Conservation (phyloP, 164 flowering plant species). For the Chimonanthus salicifolius region DNA sequence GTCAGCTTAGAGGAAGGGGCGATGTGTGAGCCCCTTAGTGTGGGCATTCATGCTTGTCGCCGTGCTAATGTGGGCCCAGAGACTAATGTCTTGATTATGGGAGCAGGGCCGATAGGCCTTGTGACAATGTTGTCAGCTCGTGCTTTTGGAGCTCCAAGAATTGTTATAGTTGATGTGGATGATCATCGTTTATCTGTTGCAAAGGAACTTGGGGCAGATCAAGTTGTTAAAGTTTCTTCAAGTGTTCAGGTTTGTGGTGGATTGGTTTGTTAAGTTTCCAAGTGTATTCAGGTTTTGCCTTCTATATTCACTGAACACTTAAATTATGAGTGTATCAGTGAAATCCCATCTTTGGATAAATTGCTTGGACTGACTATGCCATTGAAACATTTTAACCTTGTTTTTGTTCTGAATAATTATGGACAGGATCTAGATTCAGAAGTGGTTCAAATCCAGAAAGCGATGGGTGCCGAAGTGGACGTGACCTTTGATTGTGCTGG, state of each 20-base stretch:
- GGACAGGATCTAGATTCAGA: slow-evolving; percentile 58
- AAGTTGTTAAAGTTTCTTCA: slow-evolving; percentile 63
- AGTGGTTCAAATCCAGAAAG: slow-evolving; percentile 46
- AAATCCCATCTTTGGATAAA: not conserved
- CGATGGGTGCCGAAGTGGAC: slow-evolving; percentile 59
- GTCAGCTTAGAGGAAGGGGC: slow-evolving; percentile 99
- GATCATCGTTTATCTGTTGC: slow-evolving; percentile 76
- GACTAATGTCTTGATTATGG: slow-evolving; percentile 75
- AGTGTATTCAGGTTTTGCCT: not conserved
- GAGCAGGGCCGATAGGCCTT: slow-evolving; percentile 98
- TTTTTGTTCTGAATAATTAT: not conserved
- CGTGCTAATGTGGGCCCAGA: slow-evolving; percentile 80
- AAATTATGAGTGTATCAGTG: not conserved
- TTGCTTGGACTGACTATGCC: not conserved
- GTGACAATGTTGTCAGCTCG: slow-evolving; percentile 82
- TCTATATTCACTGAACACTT: not conserved
- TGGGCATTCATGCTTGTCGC: slow-evolving; percentile 91
- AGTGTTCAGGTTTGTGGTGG: slow-evolving; percentile 38
- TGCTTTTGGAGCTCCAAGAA: slow-evolving; percentile 80
- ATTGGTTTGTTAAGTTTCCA: not conserved
- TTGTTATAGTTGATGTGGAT: slow-evolving; percentile 81
- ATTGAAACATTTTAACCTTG: not conserved
- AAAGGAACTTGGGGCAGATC: slow-evolving; percentile 77
- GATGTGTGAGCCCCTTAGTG: slow-evolving; percentile 97
- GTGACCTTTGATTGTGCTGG: slow-evolving; percentile 87